A percentile compares a stretch with the other conserved stretches of the same genome.
These are phyloP conservation scores for Colletotrichum sp. DNA, from an alignment of 2,329 filamentous ascomycete genomes.

Conservation along the genomic window DNA sequence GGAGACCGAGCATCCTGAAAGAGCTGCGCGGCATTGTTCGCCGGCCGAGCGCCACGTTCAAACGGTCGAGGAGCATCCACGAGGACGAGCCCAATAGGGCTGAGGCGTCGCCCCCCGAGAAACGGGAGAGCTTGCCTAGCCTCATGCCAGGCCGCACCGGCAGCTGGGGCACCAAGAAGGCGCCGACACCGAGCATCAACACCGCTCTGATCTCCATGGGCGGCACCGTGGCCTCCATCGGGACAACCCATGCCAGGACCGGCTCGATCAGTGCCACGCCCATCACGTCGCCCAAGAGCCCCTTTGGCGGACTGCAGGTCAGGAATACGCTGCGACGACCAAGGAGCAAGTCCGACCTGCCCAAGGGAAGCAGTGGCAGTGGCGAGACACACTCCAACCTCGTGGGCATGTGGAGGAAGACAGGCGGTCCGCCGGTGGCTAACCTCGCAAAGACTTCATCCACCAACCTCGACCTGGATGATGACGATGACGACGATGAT, in stretches of 20 bases:
- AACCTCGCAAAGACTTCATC: slow-evolving; percentile 41
- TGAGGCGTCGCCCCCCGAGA: slow-evolving; percentile 38
- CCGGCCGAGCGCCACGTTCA: slow-evolving; percentile 53
- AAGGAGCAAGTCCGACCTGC: slow-evolving; percentile 60
- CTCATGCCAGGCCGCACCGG: slow-evolving; percentile 55
- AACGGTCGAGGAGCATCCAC: slow-evolving; percentile 49
- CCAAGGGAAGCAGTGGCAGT: slow-evolving; percentile 38
- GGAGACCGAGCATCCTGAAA: slow-evolving; percentile 55
- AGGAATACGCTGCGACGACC: slow-evolving; percentile 57
- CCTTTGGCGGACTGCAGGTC: slow-evolving; percentile 48
- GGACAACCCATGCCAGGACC: slow-evolving; percentile 60
- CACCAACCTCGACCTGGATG: slow-evolving; percentile 31
- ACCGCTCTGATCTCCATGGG: slow-evolving; percentile 63
- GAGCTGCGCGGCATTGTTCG: slow-evolving; percentile 55
- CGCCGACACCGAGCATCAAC: slow-evolving; percentile 60
- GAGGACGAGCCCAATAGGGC: slow-evolving; percentile 35
- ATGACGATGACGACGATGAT: slow-evolving; percentile 67
- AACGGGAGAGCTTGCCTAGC: slow-evolving; percentile 46
- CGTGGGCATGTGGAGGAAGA: slow-evolving; percentile 55
- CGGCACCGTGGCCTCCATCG: slow-evolving; percentile 59
- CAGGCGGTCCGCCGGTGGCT: slow-evolving; percentile 59
- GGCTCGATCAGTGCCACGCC: slow-evolving; percentile 64
- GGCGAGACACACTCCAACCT: slow-evolving; percentile 40
- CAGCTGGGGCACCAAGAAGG: slow-evolving; percentile 55
- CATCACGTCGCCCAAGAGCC: slow-evolving; percentile 58